These are phyloP conservation scores for Cyclotella kingstonii DNA, from an alignment of 108 stramenopile genomes.

Conservation along the genomic window DNA sequence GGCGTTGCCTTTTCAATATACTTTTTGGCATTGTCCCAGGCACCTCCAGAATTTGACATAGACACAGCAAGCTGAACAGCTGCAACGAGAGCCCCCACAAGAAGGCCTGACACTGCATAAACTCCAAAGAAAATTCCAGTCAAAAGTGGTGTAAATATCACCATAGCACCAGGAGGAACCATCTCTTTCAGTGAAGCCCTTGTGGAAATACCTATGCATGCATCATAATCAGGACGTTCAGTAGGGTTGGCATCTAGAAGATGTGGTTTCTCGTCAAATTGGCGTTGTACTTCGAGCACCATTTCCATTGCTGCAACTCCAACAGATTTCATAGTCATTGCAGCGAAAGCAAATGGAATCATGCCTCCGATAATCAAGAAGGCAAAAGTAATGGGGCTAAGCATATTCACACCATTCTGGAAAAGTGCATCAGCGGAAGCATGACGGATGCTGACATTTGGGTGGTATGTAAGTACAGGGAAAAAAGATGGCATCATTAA, in stretches of 20 bases:
- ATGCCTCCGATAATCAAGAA: conserved; percentile 97
- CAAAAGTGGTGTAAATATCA: conserved; percentile 96
- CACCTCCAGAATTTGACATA: conserved; percentile 98
- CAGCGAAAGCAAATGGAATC: conserved; percentile 98
- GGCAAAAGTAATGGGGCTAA: conserved; percentile 92
- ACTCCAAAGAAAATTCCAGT: conserved; percentile 97
- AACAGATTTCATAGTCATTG: conserved; percentile 99
- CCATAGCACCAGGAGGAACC: conserved; percentile 95
- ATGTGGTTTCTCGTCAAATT: conserved; percentile 94
- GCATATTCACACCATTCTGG: conserved; percentile 85
- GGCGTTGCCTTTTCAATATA: conserved; percentile 92
- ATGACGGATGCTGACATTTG: conserved; percentile 67
- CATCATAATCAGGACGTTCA: conserved; percentile 91
- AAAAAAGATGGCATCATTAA: too few species aligned
- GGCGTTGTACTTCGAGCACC: conserved; percentile 97
- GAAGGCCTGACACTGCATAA: conserved; percentile 92
- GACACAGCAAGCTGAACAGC: conserved; percentile 95
- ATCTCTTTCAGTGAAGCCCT: conserved; percentile 93
- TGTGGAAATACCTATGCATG: conserved; percentile 97
- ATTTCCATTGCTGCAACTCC: conserved; percentile 97
- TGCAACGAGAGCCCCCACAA: conserved; percentile 91
- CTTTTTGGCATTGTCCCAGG: conserved; percentile 99
- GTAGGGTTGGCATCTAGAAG: conserved; percentile 90
- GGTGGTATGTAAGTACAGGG: too few species aligned
- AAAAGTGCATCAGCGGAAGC: conserved; percentile 63